Conservation (phyloP, 768 basidiomycete species). For the Rhodotorula kratochvilovae region DNA sequence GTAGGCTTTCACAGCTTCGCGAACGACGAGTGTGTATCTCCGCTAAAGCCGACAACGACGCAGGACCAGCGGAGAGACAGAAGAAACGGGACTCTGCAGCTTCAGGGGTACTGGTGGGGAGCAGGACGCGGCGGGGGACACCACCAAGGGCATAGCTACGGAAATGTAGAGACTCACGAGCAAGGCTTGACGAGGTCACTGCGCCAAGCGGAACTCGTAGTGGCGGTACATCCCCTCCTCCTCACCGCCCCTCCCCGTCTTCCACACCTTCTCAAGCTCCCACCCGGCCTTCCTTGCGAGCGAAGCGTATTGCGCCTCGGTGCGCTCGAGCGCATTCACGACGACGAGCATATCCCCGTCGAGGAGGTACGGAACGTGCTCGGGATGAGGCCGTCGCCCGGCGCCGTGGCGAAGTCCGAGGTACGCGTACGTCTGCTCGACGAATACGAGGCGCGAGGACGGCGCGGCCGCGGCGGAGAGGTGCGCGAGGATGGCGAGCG, state of each 20-base stretch:
- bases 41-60: too few relatives aligned
- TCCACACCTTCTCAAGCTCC: conserved; percentile 13
- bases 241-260: neutral
- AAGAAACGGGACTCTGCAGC: too few relatives aligned
- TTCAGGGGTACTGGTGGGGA: too few relatives aligned
- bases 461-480: conserved; percentile 51
- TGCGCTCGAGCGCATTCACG: conserved; percentile 19
- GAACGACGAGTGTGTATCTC: too few relatives aligned
- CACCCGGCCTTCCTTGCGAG: conserved; percentile 7
- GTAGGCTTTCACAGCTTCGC: too few relatives aligned
- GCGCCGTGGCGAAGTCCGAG: neutral
- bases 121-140: too few relatives aligned
- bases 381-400: neutral
- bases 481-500: conserved; percentile 53
- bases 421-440: conserved; percentile 59
- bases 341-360: conserved; percentile 10
- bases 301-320: conserved; percentile 10
- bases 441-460: conserved; percentile 63
- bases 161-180: too few relatives aligned
- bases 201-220: conserved; percentile 29
- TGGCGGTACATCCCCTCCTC: conserved; percentile 1
- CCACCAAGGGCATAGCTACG: too few relatives aligned
- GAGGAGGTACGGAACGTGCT: conserved; percentile 4
- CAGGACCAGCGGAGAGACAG: too few relatives aligned
- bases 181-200: too few relatives aligned